Conservation (phyloP, 768 basidiomycete species). For the Lactarius tabidus region DNA sequence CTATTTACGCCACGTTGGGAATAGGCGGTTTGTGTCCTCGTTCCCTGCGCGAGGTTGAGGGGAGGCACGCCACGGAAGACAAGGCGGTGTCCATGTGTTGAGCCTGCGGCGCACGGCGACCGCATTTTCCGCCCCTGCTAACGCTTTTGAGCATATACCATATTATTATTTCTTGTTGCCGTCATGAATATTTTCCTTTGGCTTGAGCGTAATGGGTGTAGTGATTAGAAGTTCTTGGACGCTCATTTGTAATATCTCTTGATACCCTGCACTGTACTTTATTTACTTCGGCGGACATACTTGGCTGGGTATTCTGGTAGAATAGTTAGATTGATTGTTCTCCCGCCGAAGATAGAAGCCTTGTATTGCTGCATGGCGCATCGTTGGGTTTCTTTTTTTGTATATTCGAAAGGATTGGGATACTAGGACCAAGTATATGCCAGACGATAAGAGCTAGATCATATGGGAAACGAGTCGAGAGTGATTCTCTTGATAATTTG, state of each 20-base stretch:
- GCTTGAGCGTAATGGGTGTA: neutral
- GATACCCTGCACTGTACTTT: neutral
- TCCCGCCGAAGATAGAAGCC: no score
- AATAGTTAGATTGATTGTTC: no score
- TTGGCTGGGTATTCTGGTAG: no score
- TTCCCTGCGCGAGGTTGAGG: neutral
- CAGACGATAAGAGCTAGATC: no score
- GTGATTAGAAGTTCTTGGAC: neutral
- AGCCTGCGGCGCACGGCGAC: neutral
- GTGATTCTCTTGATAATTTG: no score
- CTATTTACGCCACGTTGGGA: neutral
- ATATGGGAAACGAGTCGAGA: no score
- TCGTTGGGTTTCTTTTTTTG: no score
- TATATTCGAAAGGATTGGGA: no score
- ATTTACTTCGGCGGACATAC: no score
- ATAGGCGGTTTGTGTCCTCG: neutral
- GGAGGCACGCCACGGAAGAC: neutral
- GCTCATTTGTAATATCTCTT: neutral
- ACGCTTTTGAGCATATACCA: neutral
- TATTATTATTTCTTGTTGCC: neutral
- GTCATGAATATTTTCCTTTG: neutral
- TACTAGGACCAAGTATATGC: no score
- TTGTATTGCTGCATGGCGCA: no score
- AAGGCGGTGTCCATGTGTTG: neutral
- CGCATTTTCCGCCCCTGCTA: neutral